Evolutionary conservation across 2,329 filamentous ascomycete genomes (phyloP).

Genomic region (Oidium heveae): DNA sequence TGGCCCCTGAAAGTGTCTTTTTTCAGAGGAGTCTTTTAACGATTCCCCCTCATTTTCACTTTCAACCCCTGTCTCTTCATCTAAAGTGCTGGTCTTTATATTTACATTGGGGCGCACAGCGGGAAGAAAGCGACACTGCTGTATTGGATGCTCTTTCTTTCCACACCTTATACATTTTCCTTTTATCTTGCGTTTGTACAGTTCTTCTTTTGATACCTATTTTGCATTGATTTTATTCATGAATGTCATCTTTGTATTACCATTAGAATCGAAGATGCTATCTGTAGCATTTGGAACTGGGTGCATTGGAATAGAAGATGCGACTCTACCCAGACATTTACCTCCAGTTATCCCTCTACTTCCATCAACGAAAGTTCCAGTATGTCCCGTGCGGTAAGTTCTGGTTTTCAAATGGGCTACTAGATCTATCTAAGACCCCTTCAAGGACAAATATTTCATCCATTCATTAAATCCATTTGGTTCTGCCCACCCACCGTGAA

Average conservation of each 20-base stretch:
- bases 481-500: too few relatives aligned
- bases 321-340: too few relatives aligned
- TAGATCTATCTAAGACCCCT: too few relatives aligned
- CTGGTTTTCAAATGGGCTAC: background rate
- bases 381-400: background rate
- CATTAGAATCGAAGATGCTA: background rate
- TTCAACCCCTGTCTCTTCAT: background rate
- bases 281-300: too few relatives aligned
- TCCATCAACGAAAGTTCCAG: background rate
- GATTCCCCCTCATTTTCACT: background rate
- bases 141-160: background rate
- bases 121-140: background rate
- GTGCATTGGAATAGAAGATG: too few relatives aligned
- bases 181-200: too few relatives aligned
- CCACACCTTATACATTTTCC: background rate
- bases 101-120: background rate
- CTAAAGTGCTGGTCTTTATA: background rate
- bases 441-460: too few relatives aligned
- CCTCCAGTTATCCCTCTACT: background rate
- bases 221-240: too few relatives aligned
- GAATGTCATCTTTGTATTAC: background rate
- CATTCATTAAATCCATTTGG: too few relatives aligned
- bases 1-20: background rate
- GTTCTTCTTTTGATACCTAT: too few relatives aligned
- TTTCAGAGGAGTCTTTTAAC: background rate